Evolutionary conservation across 78 protist genomes (phyloP).

Genomic region (Dictyostelium capitatum): DNA sequence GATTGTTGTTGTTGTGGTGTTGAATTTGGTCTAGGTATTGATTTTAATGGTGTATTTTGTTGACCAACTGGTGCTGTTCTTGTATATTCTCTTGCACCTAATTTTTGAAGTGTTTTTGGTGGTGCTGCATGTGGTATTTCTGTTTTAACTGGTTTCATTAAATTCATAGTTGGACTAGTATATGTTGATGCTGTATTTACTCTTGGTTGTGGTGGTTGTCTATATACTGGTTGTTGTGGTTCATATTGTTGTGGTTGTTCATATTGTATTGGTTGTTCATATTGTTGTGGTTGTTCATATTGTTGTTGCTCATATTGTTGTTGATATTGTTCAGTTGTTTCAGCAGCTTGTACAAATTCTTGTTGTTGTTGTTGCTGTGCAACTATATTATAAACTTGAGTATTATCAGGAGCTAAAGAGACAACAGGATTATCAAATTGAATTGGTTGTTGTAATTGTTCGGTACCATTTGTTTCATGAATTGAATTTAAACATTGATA

Average conservation of each 20-base stretch:
- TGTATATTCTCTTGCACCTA: slow-evolving; percentile 14
- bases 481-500: slow-evolving; percentile 28
- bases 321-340: not conserved
- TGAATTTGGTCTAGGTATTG: not conserved
- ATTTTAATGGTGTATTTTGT: not conserved
- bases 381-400: not conserved
- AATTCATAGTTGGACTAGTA: not conserved
- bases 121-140: slow-evolving; percentile 1
- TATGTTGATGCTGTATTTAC: not conserved
- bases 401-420: not conserved
- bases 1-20: not conserved
- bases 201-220: not conserved
- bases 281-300: not conserved
- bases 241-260: not conserved
- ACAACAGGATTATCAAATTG: not conserved
- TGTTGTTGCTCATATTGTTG: not conserved
- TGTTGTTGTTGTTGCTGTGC: not conserved
- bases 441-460: slow-evolving; percentile 27
- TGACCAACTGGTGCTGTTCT: not conserved
- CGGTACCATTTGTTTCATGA: slow-evolving; percentile 1
- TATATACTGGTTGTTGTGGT: not conserved
- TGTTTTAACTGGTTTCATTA: slow-evolving; percentile 7
- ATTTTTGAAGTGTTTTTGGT: not conserved
- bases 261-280: not conserved
- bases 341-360: not conserved